Evolutionary conservation across 2,329 filamentous ascomycete genomes (phyloP), one percentile per base, ranked within the genome.

Genomic region (Venturia nashicola): DNA sequence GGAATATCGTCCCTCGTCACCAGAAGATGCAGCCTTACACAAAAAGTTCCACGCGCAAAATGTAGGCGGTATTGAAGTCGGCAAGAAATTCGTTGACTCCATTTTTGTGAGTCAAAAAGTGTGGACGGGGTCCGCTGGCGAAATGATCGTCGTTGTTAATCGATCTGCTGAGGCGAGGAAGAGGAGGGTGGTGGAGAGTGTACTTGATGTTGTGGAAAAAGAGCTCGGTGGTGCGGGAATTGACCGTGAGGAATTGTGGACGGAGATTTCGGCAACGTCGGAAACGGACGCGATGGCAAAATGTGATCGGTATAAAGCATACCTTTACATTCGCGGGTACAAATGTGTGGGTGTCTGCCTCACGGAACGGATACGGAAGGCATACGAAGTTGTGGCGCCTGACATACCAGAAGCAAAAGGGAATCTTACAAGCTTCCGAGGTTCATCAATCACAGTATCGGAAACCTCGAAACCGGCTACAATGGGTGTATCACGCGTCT

Each of bases 401-500:
- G 20, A 27, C 9, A 61, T 23, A n/a, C 0, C 16, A 2, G 23
- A 51, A 39, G n/a, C 14, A 4, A n/a, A 36, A 7, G 57, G 20
- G n/a, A n/a, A n/a, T n/a, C n/a, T n/a, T 3, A 34, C 18, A 46
- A 18, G 43, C 23, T 23, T 42, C 36, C 23, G 18, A 43, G n/a
- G 57, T n/a, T 39, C 59, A 9, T 42, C 65, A 16, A 54, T 67
- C 16, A 51, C 65, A 18, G 39, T 64, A 8, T 40, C 63, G 69
- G 34, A 67, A 71, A 62, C 72, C 74, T 65, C 78, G 75, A 0
- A 72, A 75, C 66, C 78, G 76, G 83, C 81, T 2, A 75, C 82
- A n/a, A 76, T 87, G 63, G 83, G 84, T 20, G 80, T 88, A 34
- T 86, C 85, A 32, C 79, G 86, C 39, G 84, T 88, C 67, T 88